A percentile compares a stretch with the other conserved stretches of the same genome.
Conservation (phyloP, 1,139 yeast species). For the Saccharomycopsis crataegensis region DNA sequence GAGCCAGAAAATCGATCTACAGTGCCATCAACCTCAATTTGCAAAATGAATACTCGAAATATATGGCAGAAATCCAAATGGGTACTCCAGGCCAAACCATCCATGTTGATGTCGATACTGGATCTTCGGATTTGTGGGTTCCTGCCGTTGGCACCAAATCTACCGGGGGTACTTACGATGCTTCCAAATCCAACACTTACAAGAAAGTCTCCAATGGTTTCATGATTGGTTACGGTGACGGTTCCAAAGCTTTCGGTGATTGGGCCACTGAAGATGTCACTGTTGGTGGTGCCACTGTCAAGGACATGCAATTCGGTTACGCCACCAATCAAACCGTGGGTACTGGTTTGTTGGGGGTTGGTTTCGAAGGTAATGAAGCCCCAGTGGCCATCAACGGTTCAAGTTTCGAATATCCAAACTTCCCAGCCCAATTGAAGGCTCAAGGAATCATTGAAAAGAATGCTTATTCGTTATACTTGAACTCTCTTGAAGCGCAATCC, state of each 20-base stretch:
- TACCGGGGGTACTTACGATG: constrained; percentile 11
- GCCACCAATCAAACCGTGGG: constrained; percentile 35
- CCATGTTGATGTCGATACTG: constrained; percentile 37
- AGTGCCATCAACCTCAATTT: constrained; percentile 5
- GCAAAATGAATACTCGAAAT: constrained; percentile 20
- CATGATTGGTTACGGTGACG: constrained; percentile 47
- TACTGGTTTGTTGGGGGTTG: constrained; percentile 42
- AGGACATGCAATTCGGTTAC: constrained; percentile 40
- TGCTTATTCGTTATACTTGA: constrained; percentile 47
- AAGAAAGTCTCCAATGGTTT: constrained; percentile 28
- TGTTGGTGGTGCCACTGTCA: constrained; percentile 36
- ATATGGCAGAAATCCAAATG: constrained; percentile 28
- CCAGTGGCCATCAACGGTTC: constrained; percentile 3
- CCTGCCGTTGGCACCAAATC: constrained; percentile 13
- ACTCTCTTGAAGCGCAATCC: constrained; percentile 31
- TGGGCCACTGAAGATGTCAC: constrained; percentile 47
- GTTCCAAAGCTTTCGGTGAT: constrained; percentile 50
- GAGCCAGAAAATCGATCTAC: constrained; percentile 1
- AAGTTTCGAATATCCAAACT: constrained; percentile 30
- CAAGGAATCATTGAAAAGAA: constrained; percentile 39
- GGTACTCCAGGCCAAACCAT: constrained; percentile 31
- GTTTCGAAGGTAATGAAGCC: constrained; percentile 34
- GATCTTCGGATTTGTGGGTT: constrained; percentile 36
- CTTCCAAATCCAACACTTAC: constrained; percentile 22
- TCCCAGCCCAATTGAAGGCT: constrained; percentile 40